A percentile compares a stretch with the other conserved stretches of the same genome.
Conservation (phyloP, 805 yeast genomes). For the Candida methanosorbosa region DNA sequence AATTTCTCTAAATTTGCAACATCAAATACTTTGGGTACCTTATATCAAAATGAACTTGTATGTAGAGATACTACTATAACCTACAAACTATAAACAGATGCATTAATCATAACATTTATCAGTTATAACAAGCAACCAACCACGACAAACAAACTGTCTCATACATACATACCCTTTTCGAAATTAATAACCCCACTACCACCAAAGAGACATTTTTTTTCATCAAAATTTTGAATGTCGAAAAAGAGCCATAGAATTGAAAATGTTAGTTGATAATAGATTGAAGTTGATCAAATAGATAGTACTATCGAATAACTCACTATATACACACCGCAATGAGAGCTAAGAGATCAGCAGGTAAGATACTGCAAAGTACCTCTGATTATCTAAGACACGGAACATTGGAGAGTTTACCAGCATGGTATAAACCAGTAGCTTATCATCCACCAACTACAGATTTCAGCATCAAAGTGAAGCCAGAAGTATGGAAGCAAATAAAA, state of each 20-base stretch:
- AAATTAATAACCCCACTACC: no score
- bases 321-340: neutral
- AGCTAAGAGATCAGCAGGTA: constrained; percentile 39
- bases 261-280: neutral
- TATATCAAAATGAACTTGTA: no score
- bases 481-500: constrained; percentile 15
- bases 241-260: neutral
- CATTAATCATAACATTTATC: no score
- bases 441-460: constrained; percentile 72
- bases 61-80: no score
- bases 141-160: no score
- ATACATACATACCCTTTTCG: no score
- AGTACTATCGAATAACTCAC: neutral
- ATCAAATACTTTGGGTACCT: no score
- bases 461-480: constrained; percentile 32
- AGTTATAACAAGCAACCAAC: no score
- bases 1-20: no score
- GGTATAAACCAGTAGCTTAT: constrained; percentile 80
- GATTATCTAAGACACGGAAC: constrained; percentile 64
- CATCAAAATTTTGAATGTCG: no score
- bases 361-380: constrained; percentile 74
- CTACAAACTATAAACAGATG: no score
- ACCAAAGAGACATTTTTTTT: no score
- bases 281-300: neutral
- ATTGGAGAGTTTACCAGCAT: constrained; percentile 67